Base-by-base conservation (phyloP, 495 filamentous ascomycete genomes). In the Penicillium soppii region DNA sequence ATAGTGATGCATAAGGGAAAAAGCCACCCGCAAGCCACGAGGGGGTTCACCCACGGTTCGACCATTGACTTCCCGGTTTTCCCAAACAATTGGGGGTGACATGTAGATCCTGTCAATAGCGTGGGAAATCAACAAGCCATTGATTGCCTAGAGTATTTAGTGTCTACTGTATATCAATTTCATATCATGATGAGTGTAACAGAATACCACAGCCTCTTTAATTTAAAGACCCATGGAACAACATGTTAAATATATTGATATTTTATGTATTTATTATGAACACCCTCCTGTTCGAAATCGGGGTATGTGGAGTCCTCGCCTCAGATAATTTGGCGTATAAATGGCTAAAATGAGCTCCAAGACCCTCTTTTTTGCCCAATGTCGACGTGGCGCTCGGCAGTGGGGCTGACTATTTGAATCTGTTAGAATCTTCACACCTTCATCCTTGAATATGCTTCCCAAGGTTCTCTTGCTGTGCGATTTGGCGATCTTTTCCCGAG, bases 71-170 rank as follows among this genome's bases (percentile, higher is more conserved):
- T 30, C 10, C 19, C 43, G 12, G 12, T 7, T 12, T 19, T 27
- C 40, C 19, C 27, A 26, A 40, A 26, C 23, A n/a, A n/a, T n/a
- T 26, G 38, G 22, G 7, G 8, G 8, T 23, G 29, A 22, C 29
- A 45, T 35, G 43, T 12, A 45, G 43, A 45, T 45, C 43, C 10
- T 17, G 20, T 6, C 29, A 30, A 45, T 45, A 45, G 43, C 12
- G 43, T 35, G 7, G 43, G 22, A 22, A 5, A 35, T 20, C 17
- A 7, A 19, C 29, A 32, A 32, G 29, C 20, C 32, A 35, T 25
- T 45, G n/a, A 26, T 17, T 19, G 40, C 38, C 38, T 17, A 43
- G 23, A n/a, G n/a, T n/a, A n/a, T n/a, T n/a, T n/a, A n/a, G n/a
- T n/a, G n/a, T n/a, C n/a, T n/a, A n/a, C n/a, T n/a, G n/a, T n/a